Evolutionary conservation across 768 basidiomycete genomes (phyloP), one percentile per base, ranked within the genome.

Genomic region (Lactarius akahatsu): DNA sequence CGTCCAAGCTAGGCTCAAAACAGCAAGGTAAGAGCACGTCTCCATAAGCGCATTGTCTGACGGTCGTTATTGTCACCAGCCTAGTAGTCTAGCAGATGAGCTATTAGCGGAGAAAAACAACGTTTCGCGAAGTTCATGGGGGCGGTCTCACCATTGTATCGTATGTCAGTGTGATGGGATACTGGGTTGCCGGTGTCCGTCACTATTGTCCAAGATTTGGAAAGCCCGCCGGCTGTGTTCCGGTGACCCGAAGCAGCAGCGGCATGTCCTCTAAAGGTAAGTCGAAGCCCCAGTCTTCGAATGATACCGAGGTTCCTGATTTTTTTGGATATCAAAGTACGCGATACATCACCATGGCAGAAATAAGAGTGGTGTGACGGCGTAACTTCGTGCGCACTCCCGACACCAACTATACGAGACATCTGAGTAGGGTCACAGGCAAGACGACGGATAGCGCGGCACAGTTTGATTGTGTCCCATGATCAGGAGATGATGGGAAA

Each of bases 371-470:
- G 52, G 90, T 73, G 85, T 85, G 71, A 77, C 76, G 55, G 94
- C 45, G 81, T 95, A 4, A 86, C 90, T 7, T 93, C 93, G 2
- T 76, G 82, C 23, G 83, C 87, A 32, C 76, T 94, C 45, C 76
- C 94, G 57, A 74, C 79, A 18, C 74, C 73, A 4, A 85, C 94
- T 34, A 76, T 75, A 54, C 66, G 10, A 75, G 72, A 23, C 80
- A 92, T 71, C 83, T 88, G 5, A 71, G 69, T 11, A 75, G 89
- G n/a, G 72, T 73, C 74, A 90, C 70, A 85, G 88, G 61, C 74
- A 82, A 54, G 89, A 90, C 71, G 90, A 92, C 71, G 94, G 89
- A 90, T 71, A 90, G 92, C 71, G 94, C 92, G n/a, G 90, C 91
- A 23, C 85, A 90, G 58, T 87, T 86, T 28, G 94, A 89, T 83